A percentile compares a stretch with the other conserved stretches of the same genome.
phyloP scores from a whole-genome alignment of 192 early-diverging fungal species.

The Backusella liffmaniae region DNA sequence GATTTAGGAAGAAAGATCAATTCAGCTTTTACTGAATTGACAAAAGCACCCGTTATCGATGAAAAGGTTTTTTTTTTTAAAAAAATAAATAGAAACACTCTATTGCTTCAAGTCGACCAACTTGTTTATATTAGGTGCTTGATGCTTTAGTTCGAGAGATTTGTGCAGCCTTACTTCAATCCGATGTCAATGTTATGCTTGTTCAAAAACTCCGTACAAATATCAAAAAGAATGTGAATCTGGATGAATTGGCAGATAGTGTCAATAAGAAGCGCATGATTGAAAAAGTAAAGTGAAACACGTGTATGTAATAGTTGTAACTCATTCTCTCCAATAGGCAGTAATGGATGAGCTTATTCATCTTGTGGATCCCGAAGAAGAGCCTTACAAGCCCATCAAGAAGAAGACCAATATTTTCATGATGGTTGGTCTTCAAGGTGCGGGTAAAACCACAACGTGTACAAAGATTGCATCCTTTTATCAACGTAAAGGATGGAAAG shows the following conservation, averaged over 20 bases:
- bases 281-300: slow-evolving; percentile 52
- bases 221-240: slow-evolving; percentile 76
- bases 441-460: slow-evolving; percentile 96
- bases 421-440: slow-evolving; percentile 97
- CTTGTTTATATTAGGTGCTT: slow-evolving; percentile 46
- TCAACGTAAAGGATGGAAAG: slow-evolving; percentile 93
- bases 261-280: slow-evolving; percentile 86
- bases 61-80: slow-evolving; percentile 55
- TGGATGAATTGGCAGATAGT: slow-evolving; percentile 80
- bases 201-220: slow-evolving; percentile 83
- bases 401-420: slow-evolving; percentile 85
- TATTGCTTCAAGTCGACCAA: background rate
- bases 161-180: slow-evolving; percentile 81
- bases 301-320: no score
- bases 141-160: slow-evolving; percentile 85
- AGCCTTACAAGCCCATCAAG: slow-evolving; percentile 86
- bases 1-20: slow-evolving; percentile 92
- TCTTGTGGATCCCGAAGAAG: slow-evolving; percentile 84
- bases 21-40: slow-evolving; percentile 74
- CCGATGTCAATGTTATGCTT: slow-evolving; percentile 90
- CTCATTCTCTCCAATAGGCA: slow-evolving; percentile 38
- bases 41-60: slow-evolving; percentile 85
- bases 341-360: slow-evolving; percentile 88
- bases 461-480: slow-evolving; percentile 93
- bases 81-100: no score